Evolutionary conservation across 2,329 filamentous ascomycete species (phyloP), one percentile per base, ranked within the genome.

Genomic region (Fusarium drepaniforme): DNA sequence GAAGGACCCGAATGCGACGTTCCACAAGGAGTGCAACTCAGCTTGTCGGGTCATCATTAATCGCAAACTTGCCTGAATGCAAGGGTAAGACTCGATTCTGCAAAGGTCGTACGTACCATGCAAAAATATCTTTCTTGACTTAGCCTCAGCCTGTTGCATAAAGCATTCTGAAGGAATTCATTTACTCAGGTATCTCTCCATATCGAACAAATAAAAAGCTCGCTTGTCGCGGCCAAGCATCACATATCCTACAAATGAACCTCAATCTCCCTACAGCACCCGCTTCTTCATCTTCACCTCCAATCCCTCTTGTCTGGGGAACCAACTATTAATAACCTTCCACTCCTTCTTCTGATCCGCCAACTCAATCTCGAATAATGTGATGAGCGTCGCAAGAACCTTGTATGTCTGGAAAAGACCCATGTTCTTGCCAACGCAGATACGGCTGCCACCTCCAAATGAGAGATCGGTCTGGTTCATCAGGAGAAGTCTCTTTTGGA

Each of bases 361-460:
- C 59, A 80, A 21, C 51, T 79, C 73, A 40, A 81, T 73, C 23
- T 87, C 80, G 66, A 85, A 88, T 57, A 73, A 77, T 5, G 76
- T 78, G 71, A 86, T 83, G n/a, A 87, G 66, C 21, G 84, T 86
- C 5, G 84, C 82, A 25, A 88, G 78, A 15, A 88, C 77, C 76
- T 89, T 89, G 71, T 85, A 85, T 4, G 82, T 83, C 72, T 86
- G 83, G 42, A 86, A 73, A 42, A 84, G 76, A 1, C 81, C 83
- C 49, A 87, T 71, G 65, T 86, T 79, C 35, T 81, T 82, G 5
- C 85, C 86, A 38, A 87, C 81, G 59, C 85, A 88, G 12, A 82
- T 77, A 1, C 86, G 80, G 2, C 80, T 82, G 16, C 86, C 86
- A 4, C 79, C 83, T 7, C 85, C 85, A 75, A 87, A 87, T 1